A percentile compares a stretch with the other conserved stretches of the same genome.
These are phyloP conservation scores for Umbelopsis ramanniana DNA, from an alignment of 192 early-diverging fungal genomes.

Conservation along the genomic window DNA sequence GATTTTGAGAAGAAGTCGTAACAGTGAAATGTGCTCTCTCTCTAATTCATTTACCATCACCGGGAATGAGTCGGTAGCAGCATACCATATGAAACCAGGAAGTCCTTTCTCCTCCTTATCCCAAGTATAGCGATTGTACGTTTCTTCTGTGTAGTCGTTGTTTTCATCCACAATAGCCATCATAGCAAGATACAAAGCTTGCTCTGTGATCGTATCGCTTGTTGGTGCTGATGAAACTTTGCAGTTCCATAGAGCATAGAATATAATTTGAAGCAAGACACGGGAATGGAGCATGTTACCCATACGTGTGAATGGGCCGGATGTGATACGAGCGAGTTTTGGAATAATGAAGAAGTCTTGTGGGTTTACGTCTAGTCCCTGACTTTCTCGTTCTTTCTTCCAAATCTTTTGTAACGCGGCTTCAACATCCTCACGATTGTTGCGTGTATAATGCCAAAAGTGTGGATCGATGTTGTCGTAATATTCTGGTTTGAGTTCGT, in stretches of 20 bases:
- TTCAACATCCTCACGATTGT: slow-evolving; percentile 90
- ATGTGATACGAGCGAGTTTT: slow-evolving; percentile 53
- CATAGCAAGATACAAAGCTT: slow-evolving; percentile 79
- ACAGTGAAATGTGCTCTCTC: slow-evolving; percentile 59
- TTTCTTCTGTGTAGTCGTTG: slow-evolving; percentile 36
- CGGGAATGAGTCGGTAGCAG: slow-evolving; percentile 47
- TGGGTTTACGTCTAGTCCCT: slow-evolving; percentile 37
- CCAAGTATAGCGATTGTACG: slow-evolving; percentile 16
- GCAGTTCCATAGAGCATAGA: slow-evolving; percentile 78
- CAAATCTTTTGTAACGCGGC: slow-evolving; percentile 62
- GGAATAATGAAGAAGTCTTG: slow-evolving; percentile 50
- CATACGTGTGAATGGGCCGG: slow-evolving; percentile 71
- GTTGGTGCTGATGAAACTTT: slow-evolving; percentile 33
- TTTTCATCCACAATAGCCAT: slow-evolving; percentile 69
- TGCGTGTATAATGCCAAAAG: slow-evolving; percentile 91
- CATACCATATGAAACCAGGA: slow-evolving; percentile 53
- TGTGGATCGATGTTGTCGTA: slow-evolving; percentile 90
- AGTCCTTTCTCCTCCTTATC: slow-evolving; percentile 32
- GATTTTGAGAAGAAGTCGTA: slow-evolving; percentile 72
- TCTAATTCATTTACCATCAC: slow-evolving; percentile 41
- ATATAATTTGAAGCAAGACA: slow-evolving; percentile 76
- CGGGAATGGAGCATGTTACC: slow-evolving; percentile 75
- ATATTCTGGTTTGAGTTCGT: slow-evolving; percentile 87
- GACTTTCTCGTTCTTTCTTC: slow-evolving; percentile 10
- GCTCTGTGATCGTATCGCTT: slow-evolving; percentile 77